Evolutionary conservation across 1,139 yeast genomes (phyloP), one percentile per base, ranked within the genome.

Genomic region (Spathaspora sp.): DNA sequence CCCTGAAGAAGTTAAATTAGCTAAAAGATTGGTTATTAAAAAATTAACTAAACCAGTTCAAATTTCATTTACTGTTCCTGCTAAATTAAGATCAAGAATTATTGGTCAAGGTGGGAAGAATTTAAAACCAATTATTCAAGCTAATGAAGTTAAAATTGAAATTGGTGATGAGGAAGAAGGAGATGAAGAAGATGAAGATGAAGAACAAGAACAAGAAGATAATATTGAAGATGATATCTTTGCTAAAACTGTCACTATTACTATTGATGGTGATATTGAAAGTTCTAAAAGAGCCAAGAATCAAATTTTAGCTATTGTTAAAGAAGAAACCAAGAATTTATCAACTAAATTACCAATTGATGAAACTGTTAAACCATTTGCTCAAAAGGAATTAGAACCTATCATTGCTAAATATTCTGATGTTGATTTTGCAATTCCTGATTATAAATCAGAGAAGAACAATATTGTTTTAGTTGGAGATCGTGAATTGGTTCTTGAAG

Each of bases 91-190:
- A 65, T 79, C 96, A 3, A 79, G 81, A 48, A 81, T 95, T 52
- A 90, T 95, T 68, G 99, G 99, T 48, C 80, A 93, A 41, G 88
- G 85, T 64, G 99, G 99, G 60, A 79, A 79, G 55, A 86, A 77
- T 52, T 80, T 95, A 65, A 87, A 83, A 61, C 90, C 93, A 49
- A 88, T 95, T 56, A 77, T 87, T 47, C 86, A 78, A 47, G 74
- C 80, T 42, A 78, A 87, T 51, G 87, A 82, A 46, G 89, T 89
- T 47, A 86, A 76, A 57, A 80, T 93, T 60, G 90, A 90, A 59
- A 82, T 93, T 58, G 84, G 84, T 20, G 64, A 64, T 41, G 54
- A 67, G 24, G 60, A 56, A 20, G 23, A 20, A 20, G 23, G n/a
- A 7, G 24, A 34, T 49, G 61, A 53, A 27, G 63, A 55, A 26